Base-by-base conservation (phyloP, 1,139 yeast species). In the Nematodospora anomalae region DNA sequence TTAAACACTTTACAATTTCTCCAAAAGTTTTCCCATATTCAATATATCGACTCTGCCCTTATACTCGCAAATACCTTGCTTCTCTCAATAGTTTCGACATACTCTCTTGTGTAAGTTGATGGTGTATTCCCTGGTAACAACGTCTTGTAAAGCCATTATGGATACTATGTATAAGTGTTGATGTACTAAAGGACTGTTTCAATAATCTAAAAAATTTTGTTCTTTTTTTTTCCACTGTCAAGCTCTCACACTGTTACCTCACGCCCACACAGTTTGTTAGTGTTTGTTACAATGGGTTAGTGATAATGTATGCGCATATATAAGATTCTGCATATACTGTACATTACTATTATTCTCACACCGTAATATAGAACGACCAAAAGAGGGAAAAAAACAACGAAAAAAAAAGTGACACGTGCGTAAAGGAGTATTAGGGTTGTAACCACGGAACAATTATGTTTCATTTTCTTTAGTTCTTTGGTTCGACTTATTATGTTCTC, bases 81-180 rank as follows among this genome's bases (percentile, higher is more conserved):
- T n/a, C n/a, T n/a, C n/a, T n/a, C n/a, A 18, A 18, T 18, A 18
- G 21, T 22, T 11, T 7, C 20, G 47, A 84, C 94, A 74, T 82
- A 87, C 95, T 80, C 97, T 89, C 79, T 89, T 92, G 96, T 89
- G 96, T 76, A 92, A 79, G 90, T 94, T 92, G 77, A 94, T 90
- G 83, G 98, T 94, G 89, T 94, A 94, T 80, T 94, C 99, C 78
- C 99, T 96, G 73, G 98, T 87, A 76, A 94, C 97, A 76, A 89
- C 97, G 92, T 92, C 97, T 80, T 88, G 88, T 74, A 88, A 80
- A 76, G 97, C 97, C 80, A 88, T 85, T 77, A 77, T 79, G 55
- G 66, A 47, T 49, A 30, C 32, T 40, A 37, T 23, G 10, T 30
- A 21, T 26, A n/a, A 16, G 16, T 13, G 27, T 29, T n/a, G 32